Evolutionary conservation across 495 filamentous ascomycete genomes (phyloP).

Genomic region (Podospora fimiseda): DNA sequence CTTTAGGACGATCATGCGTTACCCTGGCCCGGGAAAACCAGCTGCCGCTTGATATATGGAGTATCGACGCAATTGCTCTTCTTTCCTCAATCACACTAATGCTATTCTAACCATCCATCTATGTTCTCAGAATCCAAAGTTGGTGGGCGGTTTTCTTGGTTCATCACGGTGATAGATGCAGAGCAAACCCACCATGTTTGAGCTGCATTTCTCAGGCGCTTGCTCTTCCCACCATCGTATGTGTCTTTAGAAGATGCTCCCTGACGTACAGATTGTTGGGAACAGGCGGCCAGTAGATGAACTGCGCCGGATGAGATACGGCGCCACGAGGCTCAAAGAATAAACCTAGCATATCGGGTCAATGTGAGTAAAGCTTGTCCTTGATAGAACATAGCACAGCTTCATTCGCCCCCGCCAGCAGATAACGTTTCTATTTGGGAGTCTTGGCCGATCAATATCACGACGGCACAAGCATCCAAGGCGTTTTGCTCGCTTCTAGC

Average conservation of each 20-base stretch:
- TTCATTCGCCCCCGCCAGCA: neutral
- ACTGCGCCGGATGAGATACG: neutral
- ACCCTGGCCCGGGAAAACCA: slow-evolving; percentile 9
- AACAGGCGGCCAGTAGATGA: neutral
- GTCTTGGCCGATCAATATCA: neutral
- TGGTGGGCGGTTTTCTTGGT: too few relatives aligned
- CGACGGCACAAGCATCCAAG: neutral
- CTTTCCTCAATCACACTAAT: neutral
- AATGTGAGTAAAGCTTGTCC: neutral
- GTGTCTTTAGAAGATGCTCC: too few relatives aligned
- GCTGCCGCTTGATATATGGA: slow-evolving; percentile 6
- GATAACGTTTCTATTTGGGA: too few relatives aligned
- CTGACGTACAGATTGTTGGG: too few relatives aligned
- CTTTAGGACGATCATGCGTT: slow-evolving; percentile 19
- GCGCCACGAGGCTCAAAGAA: neutral
- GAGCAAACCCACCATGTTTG: too few relatives aligned
- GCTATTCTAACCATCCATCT: too few relatives aligned
- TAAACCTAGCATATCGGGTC: neutral
- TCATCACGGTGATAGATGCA: too few relatives aligned
- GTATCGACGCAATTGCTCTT: neutral
- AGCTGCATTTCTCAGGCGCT: too few relatives aligned
- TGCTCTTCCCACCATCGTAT: too few relatives aligned
- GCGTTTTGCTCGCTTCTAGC: neutral
- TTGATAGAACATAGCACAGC: neutral
- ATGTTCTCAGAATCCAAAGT: too few relatives aligned